Evolutionary conservation across 2,329 filamentous ascomycete species (phyloP).

Genomic region (Nectriaceae sp.): DNA sequence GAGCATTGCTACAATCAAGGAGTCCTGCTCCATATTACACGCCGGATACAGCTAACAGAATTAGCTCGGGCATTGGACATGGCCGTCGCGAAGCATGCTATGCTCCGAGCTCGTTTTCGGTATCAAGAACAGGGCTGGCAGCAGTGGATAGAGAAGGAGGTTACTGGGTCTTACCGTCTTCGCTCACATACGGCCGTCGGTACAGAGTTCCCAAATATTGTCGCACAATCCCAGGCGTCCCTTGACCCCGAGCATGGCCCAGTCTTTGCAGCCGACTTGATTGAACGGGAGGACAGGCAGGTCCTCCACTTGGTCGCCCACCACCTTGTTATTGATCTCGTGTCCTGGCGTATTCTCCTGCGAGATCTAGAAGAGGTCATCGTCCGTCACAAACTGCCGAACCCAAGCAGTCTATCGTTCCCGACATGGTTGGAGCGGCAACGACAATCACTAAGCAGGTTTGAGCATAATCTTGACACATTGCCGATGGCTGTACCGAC

Average conservation of each 20-base stretch:
- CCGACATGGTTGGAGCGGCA: not conserved
- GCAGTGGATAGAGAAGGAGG: constrained; percentile 7
- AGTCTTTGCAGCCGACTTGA: constrained; percentile 15
- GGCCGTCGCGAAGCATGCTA: constrained; percentile 9
- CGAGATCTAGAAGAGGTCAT: constrained; percentile 10
- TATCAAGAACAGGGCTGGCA: not conserved
- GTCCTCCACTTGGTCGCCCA: constrained; percentile 11
- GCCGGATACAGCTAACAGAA: constrained; percentile 3
- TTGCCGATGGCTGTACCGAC: not conserved
- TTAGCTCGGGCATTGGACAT: not conserved
- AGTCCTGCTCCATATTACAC: constrained; percentile 34
- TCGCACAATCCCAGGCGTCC: not conserved
- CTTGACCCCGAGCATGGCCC: constrained; percentile 16
- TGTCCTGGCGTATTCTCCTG: constrained; percentile 45
- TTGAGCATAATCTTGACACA: not conserved
- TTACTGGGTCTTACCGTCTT: constrained; percentile 19
- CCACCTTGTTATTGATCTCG: constrained; percentile 41
- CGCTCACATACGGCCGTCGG: not conserved
- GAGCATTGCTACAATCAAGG: constrained; percentile 34
- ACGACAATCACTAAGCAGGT: not conserved
- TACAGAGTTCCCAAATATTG: not conserved
- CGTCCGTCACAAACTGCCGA: constrained; percentile 4
- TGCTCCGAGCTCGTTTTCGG: constrained; percentile 10
- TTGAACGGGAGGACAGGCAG: constrained; percentile 5
- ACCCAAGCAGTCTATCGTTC: not conserved